Evolutionary conservation across 768 basidiomycete species (phyloP), one percentile per base, ranked within the genome.

Genomic region (Udeniomyces megalosporus): DNA sequence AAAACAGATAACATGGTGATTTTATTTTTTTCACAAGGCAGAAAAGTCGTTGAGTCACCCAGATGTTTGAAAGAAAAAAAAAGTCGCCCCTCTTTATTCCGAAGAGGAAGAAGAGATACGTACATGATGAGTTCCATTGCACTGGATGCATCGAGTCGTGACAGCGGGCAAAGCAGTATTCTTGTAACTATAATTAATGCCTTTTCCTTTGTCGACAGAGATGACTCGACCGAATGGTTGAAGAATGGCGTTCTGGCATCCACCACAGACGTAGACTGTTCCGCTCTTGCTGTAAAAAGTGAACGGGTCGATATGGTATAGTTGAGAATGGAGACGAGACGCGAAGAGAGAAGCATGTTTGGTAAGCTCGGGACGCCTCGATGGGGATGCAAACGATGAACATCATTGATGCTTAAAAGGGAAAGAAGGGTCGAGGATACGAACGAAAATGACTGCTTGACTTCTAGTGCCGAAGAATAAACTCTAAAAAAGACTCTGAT

Each of bases 401-500:
- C n/a, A n/a, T n/a, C n/a, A n/a, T n/a, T n/a, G n/a, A n/a, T n/a
- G n/a, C n/a, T n/a, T n/a, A n/a, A n/a, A n/a, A n/a, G n/a, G 51
- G 31, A 46, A 24, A 14, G 34, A 22, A n/a, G 46, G 24, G 32
- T 51, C 48, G 49, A n/a, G 12, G 34, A 60, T 60, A 57, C 31
- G 55, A 70, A 92, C 92, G 82, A 81, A 26, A 84, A 77, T 4
- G 81, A 74, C 65, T 82, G 83, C 74, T 99, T 99, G 47, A 92
- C 91, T 71, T 91, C 83, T 29, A 84, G 73, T 0, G 90, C 84
- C 3, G 82, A 77, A 0, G 84, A 79, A 57, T 80, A 77, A 4
- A 99, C 76, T 11, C 85, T 82, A 17, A 96, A 81, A 69, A 96
- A 99, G 22, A 97, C 70, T 3, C 95, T 84, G 28, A 95, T 84